These are phyloP conservation scores for Arachnopeziza araneosa DNA, from an alignment of 2,329 filamentous ascomycete species.

Conservation along the genomic window DNA sequence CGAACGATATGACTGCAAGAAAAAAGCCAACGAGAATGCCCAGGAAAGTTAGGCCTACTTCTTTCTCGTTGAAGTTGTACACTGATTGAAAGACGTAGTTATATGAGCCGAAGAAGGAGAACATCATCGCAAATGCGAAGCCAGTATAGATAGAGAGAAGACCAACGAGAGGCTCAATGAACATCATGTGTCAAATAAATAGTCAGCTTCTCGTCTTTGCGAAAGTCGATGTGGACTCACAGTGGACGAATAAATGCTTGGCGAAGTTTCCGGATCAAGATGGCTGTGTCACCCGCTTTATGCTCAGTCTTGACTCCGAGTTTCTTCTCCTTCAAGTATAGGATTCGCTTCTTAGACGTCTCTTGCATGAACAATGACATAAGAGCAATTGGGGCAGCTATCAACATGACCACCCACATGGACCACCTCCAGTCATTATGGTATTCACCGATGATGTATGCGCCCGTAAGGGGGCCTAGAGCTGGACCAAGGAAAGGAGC, in stretches of 20 bases:
- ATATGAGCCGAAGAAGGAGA: constrained; percentile 51
- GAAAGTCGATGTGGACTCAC: constrained; percentile 19
- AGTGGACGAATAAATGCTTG: constrained; percentile 41
- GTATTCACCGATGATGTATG: constrained; percentile 29
- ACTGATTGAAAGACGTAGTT: constrained; percentile 42
- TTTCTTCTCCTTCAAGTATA: constrained; percentile 27
- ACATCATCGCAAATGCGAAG: constrained; percentile 48
- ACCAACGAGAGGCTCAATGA: constrained; percentile 45
- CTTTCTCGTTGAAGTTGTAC: constrained; percentile 39
- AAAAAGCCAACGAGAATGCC: constrained; percentile 23
- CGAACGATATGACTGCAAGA: constrained; percentile 31
- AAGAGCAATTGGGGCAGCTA: constrained; percentile 32
- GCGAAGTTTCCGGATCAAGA: constrained; percentile 17
- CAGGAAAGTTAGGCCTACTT: constrained; percentile 24
- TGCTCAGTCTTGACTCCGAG: constrained; percentile 22
- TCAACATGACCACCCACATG: constrained; percentile 23
- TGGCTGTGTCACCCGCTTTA: constrained; percentile 14
- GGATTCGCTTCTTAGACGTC: constrained; percentile 20
- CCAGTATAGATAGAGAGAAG: constrained; percentile 44
- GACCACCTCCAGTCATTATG: constrained; percentile 24
- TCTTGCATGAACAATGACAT: constrained; percentile 36
- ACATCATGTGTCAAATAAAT: neutral
- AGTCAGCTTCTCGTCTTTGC: neutral
- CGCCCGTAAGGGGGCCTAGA: constrained; percentile 23
- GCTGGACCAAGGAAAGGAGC: constrained; percentile 24